These are phyloP conservation scores for Colletotrichum agaves DNA, from an alignment of 2,329 filamentous ascomycete species.

Conservation along the genomic window DNA sequence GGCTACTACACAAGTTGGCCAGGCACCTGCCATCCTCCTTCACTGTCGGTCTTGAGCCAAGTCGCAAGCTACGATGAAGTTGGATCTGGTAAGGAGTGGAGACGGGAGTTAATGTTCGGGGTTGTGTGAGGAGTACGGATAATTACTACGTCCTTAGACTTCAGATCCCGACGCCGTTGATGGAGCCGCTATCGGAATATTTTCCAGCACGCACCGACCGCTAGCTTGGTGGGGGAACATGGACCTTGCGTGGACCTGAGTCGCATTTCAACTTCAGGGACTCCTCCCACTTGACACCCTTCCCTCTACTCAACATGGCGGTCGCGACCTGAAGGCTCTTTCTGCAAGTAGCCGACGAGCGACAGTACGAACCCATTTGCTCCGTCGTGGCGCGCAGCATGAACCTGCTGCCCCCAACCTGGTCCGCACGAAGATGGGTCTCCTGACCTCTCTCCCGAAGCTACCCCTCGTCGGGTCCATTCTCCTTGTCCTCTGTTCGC, in stretches of 20 bases:
- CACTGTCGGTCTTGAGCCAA: too few relatives aligned
- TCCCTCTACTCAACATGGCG: conserved; percentile 14
- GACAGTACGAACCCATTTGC: background rate
- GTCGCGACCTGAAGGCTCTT: conserved; percentile 14
- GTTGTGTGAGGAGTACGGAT: background rate
- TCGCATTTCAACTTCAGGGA: conserved; percentile 24
- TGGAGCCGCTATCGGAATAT: conserved; percentile 34
- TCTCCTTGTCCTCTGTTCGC: conserved; percentile 38
- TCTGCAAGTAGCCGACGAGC: conserved; percentile 23
- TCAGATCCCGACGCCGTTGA: conserved; percentile 3
- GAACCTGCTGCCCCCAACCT: conserved; percentile 30
- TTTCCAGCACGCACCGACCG: conserved; percentile 30
- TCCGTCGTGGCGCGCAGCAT: conserved; percentile 16
- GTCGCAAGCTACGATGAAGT: background rate
- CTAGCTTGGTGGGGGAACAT: conserved; percentile 19
- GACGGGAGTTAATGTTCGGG: too few relatives aligned
- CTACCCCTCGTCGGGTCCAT: conserved; percentile 36
- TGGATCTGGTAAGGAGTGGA: background rate
- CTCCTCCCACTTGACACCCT: conserved; percentile 18
- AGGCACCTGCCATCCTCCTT: too few relatives aligned
- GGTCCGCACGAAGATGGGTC: conserved; percentile 30
- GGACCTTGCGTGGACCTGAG: conserved; percentile 29
- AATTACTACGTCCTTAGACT: too few relatives aligned
- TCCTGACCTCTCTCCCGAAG: conserved; percentile 30
- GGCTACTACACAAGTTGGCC: too few relatives aligned